Evolutionary conservation across 2,329 filamentous ascomycete species (phyloP), one percentile per base, ranked within the genome.

Genomic region (Paramyrothecium sp.): DNA sequence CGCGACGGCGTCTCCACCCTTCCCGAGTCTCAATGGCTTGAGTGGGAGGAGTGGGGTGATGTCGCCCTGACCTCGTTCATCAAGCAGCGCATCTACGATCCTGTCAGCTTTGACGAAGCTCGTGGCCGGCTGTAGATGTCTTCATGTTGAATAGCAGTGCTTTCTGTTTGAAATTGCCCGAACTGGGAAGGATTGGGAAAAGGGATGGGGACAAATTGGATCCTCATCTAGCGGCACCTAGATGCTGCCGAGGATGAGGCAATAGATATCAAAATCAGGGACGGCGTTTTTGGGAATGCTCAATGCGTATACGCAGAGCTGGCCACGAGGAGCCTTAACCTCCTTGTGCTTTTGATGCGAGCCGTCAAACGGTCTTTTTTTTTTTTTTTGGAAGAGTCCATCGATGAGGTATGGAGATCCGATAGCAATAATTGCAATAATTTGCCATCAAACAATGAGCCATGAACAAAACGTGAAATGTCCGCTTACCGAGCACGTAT

Each of bases 1-100:
- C 81, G 88, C 61, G 91, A 91, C 66, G 89, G 90, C 60, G 90
- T 97, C 53, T 89, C 89, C 68, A 76, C 77, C 60, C 77, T 92
- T 56, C 80, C 81, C 54, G 89, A 93, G 61, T 81, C 82, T 61
- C 82, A 89, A 70, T 89, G 91, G 81, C 75, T 86, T 59, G 85
- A 88, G 71, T 92, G 88, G 84, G 85, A 89, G 73, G 86, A 88
- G 73, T 88, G 85, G 85, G 85, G 85, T 54, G 85, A 88, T 65
- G 83, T 86, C 41, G 81, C 82, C 55, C 73, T 89, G 64, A 83
- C 77, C 47, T 77, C 78, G 59, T 88, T 72, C 74, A 88, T 89
- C 75, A 82, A 83, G 78, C 74, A 80, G 63, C 78, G 73, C 63
- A 77, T 87, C 63, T 89, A 89, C 67, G 80, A 88, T 67, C 86